phyloP scores from a whole-genome alignment of 495 filamentous ascomycete species.

The Darksidea phi region DNA sequence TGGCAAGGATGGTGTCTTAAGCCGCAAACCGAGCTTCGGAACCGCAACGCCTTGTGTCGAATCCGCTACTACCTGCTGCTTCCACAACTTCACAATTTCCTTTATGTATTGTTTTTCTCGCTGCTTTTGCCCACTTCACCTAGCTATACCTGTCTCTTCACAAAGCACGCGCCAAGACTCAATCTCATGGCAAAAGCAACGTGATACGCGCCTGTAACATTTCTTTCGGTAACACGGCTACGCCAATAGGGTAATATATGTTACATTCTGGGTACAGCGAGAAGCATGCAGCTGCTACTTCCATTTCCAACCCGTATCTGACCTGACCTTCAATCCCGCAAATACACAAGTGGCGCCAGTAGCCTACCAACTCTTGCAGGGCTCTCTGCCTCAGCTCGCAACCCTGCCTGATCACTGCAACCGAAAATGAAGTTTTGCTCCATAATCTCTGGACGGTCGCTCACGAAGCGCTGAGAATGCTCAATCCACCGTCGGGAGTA shows the following conservation, averaged over 20 bases:
- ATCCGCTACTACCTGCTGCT: neutral
- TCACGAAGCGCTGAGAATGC: constrained; percentile 49
- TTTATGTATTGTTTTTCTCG: neutral
- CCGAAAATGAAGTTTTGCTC: too few species aligned
- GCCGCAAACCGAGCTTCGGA: neutral
- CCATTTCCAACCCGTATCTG: neutral
- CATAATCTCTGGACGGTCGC: too few species aligned
- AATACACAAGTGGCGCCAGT: neutral
- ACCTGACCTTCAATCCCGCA: neutral
- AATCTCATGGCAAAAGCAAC: constrained; percentile 25
- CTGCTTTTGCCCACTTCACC: neutral
- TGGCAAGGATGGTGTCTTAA: constrained; percentile 1
- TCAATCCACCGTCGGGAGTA: constrained; percentile 70
- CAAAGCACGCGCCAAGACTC: neutral
- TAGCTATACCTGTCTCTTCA: neutral
- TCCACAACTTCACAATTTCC: too few species aligned
- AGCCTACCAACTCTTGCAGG: neutral
- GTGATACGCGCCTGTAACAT: constrained; percentile 9
- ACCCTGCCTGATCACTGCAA: too few species aligned
- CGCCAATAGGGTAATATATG: constrained; percentile 16
- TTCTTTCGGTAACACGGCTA: constrained; percentile 6
- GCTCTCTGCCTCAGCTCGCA: too few species aligned
- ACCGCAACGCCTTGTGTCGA: neutral
- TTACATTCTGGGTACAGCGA: constrained; percentile 28
- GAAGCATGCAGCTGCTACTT: neutral